A percentile compares a stretch with the other conserved stretches of the same genome.
phyloP scores from a whole-genome alignment of 495 filamentous ascomycete species.

The Pseudomonodictys pantanalensis region DNA sequence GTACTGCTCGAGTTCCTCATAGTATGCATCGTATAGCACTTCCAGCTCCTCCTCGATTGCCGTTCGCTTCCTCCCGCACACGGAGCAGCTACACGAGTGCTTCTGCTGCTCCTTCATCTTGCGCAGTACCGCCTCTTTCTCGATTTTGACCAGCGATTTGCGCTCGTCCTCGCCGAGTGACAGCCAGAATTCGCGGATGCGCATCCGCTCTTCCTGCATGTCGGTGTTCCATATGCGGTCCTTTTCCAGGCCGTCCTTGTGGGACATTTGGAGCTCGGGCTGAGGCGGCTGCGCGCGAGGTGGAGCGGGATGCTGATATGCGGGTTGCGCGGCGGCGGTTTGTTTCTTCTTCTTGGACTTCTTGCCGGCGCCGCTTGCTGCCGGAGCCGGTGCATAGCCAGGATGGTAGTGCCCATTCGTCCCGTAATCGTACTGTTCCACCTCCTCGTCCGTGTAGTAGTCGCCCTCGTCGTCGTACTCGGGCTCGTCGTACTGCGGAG shows the following conservation, averaged over 20 bases:
- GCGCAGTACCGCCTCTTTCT: conserved; percentile 94
- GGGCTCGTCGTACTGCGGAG: conserved; percentile 36
- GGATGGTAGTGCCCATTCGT: conserved; percentile 32
- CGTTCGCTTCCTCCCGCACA: conserved; percentile 92
- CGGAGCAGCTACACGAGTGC: conserved; percentile 96
- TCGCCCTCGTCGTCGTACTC: conserved; percentile 44
- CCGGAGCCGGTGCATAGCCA: conserved; percentile 6
- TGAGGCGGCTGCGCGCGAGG: conserved; percentile 36
- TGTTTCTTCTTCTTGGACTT: conserved; percentile 68
- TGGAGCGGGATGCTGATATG: conserved; percentile 26
- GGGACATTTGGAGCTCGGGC: conserved; percentile 23
- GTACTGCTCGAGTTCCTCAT: conserved; percentile 95
- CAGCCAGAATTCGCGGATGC: conserved; percentile 98
- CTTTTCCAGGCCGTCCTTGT: conserved; percentile 42
- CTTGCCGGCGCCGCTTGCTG: conserved; percentile 42
- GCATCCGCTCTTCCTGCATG: conserved; percentile 85
- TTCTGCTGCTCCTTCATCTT: conserved; percentile 99
- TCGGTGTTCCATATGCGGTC: conserved; percentile 98
- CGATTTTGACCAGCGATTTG: conserved; percentile 90
- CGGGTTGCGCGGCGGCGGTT: conserved; percentile 29
- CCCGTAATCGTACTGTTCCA: conserved; percentile 25
- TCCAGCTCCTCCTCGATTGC: conserved; percentile 98
- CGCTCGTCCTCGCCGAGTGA: conserved; percentile 93
- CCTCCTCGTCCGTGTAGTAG: conserved; percentile 46
- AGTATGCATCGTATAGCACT: conserved; percentile 98